These are phyloP conservation scores for Rosa rugosa DNA, from an alignment of 306 rosid species.

Conservation along the genomic window DNA sequence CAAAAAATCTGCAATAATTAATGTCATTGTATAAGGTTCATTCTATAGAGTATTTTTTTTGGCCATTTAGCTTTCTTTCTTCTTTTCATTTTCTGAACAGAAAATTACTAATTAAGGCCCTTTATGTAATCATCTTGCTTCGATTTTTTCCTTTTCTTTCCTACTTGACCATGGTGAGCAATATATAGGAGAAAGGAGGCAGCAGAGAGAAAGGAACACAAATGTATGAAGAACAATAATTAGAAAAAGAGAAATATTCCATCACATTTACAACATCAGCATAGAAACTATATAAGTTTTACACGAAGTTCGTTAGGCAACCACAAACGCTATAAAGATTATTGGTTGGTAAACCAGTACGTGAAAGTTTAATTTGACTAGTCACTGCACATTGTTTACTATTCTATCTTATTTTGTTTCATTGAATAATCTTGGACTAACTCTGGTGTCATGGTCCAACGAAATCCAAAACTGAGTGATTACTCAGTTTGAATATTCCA, in stretches of 20 bases:
- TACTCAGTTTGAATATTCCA: background rate
- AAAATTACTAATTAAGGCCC: background rate
- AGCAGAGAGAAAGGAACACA: no score
- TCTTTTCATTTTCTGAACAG: no score
- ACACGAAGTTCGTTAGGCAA: no score
- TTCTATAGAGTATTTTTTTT: background rate
- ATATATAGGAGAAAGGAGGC: background rate
- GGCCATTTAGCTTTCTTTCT: no score
- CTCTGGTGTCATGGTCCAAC: background rate
- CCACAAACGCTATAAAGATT: no score
- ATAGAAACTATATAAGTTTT: no score
- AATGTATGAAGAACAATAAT: no score
- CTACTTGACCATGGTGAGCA: background rate
- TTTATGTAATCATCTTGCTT: background rate
- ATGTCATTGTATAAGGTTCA: background rate
- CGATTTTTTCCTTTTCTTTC: no score
- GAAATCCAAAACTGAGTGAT: background rate
- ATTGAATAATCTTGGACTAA: background rate
- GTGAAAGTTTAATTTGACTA: background rate
- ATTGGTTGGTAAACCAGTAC: background rate
- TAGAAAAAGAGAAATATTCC: background rate
- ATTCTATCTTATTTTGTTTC: background rate
- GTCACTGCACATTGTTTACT: background rate
- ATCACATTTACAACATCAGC: background rate
- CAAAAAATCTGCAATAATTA: background rate